phyloP scores from a whole-genome alignment of 352 stramenopile species.

The Pythium graminicola region DNA sequence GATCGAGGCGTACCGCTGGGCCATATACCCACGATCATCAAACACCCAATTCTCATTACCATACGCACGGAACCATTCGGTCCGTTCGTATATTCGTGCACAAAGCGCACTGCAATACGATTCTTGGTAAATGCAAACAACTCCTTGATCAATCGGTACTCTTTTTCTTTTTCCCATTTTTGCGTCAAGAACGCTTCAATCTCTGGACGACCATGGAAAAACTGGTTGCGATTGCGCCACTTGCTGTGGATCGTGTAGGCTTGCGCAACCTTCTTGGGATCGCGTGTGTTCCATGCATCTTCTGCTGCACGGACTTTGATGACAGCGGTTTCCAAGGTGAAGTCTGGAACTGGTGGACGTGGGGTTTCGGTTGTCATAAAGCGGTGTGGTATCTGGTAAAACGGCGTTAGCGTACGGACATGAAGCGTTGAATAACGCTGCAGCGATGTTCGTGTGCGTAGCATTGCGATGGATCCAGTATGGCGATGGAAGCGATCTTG shows the following conservation, averaged over 20 bases:
- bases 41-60: slow-evolving; percentile 91
- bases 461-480: neutral
- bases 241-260: slow-evolving; percentile 76
- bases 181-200: slow-evolving; percentile 68
- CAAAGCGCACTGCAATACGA: slow-evolving; percentile 86
- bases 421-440: neutral
- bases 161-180: slow-evolving; percentile 69
- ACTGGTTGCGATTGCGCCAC: slow-evolving; percentile 84
- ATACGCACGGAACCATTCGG: slow-evolving; percentile 76
- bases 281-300: slow-evolving; percentile 84
- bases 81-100: slow-evolving; percentile 74
- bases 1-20: slow-evolving; percentile 79
- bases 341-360: slow-evolving; percentile 60
- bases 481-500: neutral
- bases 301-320: slow-evolving; percentile 82
- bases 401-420: neutral
- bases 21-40: slow-evolving; percentile 72
- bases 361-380: neutral
- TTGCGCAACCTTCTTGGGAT: slow-evolving; percentile 62
- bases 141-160: slow-evolving; percentile 90
- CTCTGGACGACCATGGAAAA: slow-evolving; percentile 64
- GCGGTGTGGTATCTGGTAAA: neutral
- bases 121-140: slow-evolving; percentile 73
- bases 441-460: neutral
- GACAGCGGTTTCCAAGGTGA: slow-evolving; percentile 63